Evolutionary conservation across 1,139 yeast genomes (phyloP).

Genomic region (Candida sanyaensis): DNA sequence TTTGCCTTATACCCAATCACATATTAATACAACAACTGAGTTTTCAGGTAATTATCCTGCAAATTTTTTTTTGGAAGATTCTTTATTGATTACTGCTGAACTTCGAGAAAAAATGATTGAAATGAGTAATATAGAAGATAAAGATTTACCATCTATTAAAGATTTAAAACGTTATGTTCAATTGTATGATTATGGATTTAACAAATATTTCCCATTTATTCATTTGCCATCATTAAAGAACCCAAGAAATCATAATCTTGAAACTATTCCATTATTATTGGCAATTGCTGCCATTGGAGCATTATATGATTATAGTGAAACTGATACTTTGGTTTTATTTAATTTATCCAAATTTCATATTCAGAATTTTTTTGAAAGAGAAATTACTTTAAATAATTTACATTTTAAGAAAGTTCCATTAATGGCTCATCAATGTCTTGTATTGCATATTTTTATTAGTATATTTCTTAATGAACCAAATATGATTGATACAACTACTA

Average conservation of each 20-base stretch:
- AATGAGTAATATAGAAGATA: slow-evolving; percentile 48
- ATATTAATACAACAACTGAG: slow-evolving; percentile 8
- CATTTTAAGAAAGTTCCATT: slow-evolving; percentile 71
- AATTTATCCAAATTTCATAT: slow-evolving; percentile 78
- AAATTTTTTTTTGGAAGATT: slow-evolving; percentile 14
- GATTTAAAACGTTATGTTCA: slow-evolving; percentile 75
- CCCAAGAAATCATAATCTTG: slow-evolving; percentile 52
- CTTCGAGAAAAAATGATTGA: slow-evolving; percentile 55
- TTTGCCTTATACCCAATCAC: neutral
- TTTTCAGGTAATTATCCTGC: slow-evolving; percentile 14
- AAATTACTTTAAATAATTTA: slow-evolving; percentile 43
- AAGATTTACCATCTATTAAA: slow-evolving; percentile 69
- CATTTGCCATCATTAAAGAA: slow-evolving; percentile 70
- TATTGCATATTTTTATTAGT: slow-evolving; percentile 78
- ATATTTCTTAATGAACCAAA: slow-evolving; percentile 77
- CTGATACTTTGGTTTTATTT: slow-evolving; percentile 73
- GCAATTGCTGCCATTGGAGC: slow-evolving; percentile 92
- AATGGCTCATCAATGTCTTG: slow-evolving; percentile 86
- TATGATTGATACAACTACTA: slow-evolving; percentile 71
- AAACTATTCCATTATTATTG: slow-evolving; percentile 74
- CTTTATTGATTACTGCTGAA: slow-evolving; percentile 44
- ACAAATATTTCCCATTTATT: slow-evolving; percentile 79
- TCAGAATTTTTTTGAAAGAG: slow-evolving; percentile 71
- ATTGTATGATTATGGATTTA: slow-evolving; percentile 72
- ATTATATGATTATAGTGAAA: slow-evolving; percentile 76